These are phyloP conservation scores for Papilionanthe hybrid DNA, from an alignment of 116 monocot species.

Conservation along the genomic window DNA sequence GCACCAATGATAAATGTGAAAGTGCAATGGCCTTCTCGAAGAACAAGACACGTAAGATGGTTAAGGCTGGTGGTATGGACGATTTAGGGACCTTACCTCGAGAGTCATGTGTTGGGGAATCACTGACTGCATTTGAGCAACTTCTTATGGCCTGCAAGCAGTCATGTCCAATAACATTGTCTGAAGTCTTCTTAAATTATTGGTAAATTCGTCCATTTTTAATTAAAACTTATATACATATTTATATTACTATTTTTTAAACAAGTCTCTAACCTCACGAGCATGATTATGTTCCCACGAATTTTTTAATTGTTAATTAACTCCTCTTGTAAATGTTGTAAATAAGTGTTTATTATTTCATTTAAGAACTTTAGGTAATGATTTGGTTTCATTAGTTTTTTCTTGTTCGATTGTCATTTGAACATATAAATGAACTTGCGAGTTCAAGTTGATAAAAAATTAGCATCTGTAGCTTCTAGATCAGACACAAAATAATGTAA, in stretches of 20 bases:
- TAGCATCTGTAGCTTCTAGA: too few species aligned
- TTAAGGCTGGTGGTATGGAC: constrained; percentile 24
- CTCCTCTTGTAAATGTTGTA: not conserved
- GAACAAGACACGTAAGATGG: constrained; percentile 7
- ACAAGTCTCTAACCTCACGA: not conserved
- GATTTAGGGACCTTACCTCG: constrained; percentile 5
- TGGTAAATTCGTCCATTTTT: constrained; percentile 38
- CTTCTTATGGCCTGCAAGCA: constrained; percentile 81
- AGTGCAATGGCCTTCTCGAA: not conserved
- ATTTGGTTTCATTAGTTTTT: too few species aligned
- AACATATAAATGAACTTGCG: too few species aligned
- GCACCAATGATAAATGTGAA: constrained; percentile 12
- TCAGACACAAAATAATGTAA: not conserved
- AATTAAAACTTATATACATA: not conserved
- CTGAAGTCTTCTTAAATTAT: constrained; percentile 59
- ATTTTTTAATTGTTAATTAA: not conserved
- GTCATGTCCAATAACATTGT: constrained; percentile 43
- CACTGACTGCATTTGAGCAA: constrained; percentile 46
- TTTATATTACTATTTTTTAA: not conserved
- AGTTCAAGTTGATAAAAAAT: too few species aligned
- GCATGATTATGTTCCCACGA: not conserved
- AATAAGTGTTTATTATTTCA: not conserved
- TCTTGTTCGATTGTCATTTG: too few species aligned
- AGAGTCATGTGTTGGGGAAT: constrained; percentile 33
- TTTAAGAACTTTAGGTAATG: too few species aligned